These are phyloP conservation scores for Phaeosphaeriaceae sp. DNA, from an alignment of 2,329 filamentous ascomycete genomes.

Conservation along the genomic window DNA sequence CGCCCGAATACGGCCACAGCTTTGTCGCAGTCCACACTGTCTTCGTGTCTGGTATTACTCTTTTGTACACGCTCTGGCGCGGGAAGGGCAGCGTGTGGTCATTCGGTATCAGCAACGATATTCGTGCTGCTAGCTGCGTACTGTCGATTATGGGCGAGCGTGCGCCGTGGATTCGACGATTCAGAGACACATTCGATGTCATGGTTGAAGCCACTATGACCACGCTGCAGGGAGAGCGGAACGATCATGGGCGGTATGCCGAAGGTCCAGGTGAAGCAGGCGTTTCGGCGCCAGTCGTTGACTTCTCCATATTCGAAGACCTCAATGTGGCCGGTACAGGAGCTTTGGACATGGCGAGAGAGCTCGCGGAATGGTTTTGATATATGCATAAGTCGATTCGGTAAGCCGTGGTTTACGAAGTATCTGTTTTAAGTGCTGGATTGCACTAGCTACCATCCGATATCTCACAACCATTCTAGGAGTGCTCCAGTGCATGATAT, in stretches of 20 bases:
- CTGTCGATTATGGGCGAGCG: slow-evolving; percentile 60
- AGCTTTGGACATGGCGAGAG: slow-evolving; percentile 15
- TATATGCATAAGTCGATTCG: background rate
- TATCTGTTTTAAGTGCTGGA: too few species aligned
- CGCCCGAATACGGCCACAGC: slow-evolving; percentile 51
- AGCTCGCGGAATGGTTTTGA: slow-evolving; percentile 11
- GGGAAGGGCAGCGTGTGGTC: slow-evolving; percentile 57
- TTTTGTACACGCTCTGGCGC: slow-evolving; percentile 51
- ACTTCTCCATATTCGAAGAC: slow-evolving; percentile 17
- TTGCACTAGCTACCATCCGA: too few species aligned
- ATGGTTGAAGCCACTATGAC: slow-evolving; percentile 21
- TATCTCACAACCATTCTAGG: too few species aligned
- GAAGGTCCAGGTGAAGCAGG: background rate
- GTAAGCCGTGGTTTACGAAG: background rate
- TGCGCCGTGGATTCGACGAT: slow-evolving; percentile 51
- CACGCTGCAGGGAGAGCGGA: slow-evolving; percentile 9
- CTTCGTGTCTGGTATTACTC: slow-evolving; percentile 53
- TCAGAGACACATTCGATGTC: slow-evolving; percentile 19
- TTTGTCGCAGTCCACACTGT: slow-evolving; percentile 55
- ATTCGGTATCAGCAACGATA: slow-evolving; percentile 57
- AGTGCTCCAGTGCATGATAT: too few species aligned
- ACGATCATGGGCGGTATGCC: background rate
- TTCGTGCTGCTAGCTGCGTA: slow-evolving; percentile 58
- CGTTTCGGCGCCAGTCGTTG: background rate
- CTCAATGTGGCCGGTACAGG: slow-evolving; percentile 9